These are phyloP conservation scores for Sphagnum magellanicum DNA, from an alignment of 228 moss, liverwort and hornwort genomes.

Conservation along the genomic window DNA sequence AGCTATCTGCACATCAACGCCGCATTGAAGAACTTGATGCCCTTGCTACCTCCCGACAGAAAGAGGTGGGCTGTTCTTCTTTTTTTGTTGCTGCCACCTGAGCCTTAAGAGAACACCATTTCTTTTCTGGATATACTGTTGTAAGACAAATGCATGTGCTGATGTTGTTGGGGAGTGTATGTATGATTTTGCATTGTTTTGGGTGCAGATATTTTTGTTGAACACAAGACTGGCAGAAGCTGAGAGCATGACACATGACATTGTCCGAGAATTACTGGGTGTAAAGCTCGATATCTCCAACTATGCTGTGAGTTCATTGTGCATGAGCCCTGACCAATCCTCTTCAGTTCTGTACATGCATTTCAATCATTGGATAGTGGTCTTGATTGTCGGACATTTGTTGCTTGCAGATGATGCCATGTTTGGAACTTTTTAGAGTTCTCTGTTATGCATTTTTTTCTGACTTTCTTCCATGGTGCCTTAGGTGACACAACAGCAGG, in stretches of 20 bases:
- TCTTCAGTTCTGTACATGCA: too few species aligned
- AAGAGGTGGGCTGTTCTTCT: conserved; percentile 26
- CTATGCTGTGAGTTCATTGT: conserved; percentile 63
- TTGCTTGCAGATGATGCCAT: too few species aligned
- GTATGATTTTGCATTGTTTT: conserved; percentile 15
- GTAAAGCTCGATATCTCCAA: conserved; percentile 74
- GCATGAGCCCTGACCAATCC: conserved; percentile 3
- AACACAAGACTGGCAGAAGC: conserved; percentile 72
- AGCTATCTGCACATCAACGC: conserved; percentile 35
- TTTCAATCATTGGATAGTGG: too few species aligned
- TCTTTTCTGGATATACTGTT: too few species aligned
- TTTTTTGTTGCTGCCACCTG: too few species aligned
- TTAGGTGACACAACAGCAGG: conserved; percentile 53
- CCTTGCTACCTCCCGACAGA: conserved; percentile 53
- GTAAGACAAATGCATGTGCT: too few species aligned
- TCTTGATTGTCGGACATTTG: too few species aligned
- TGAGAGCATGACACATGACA: conserved; percentile 88
- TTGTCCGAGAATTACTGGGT: conserved; percentile 66
- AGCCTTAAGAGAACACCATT: too few species aligned
- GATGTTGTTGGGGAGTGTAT: too few species aligned
- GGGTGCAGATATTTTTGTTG: conserved; percentile 30
- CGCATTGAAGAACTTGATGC: conserved; percentile 60
- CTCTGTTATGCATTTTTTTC: neutral
- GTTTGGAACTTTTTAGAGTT: neutral
- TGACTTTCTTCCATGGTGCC: conserved; percentile 10